phyloP scores from a whole-genome alignment of 495 filamentous ascomycete species.

The Polyplosphaeria fusca region DNA sequence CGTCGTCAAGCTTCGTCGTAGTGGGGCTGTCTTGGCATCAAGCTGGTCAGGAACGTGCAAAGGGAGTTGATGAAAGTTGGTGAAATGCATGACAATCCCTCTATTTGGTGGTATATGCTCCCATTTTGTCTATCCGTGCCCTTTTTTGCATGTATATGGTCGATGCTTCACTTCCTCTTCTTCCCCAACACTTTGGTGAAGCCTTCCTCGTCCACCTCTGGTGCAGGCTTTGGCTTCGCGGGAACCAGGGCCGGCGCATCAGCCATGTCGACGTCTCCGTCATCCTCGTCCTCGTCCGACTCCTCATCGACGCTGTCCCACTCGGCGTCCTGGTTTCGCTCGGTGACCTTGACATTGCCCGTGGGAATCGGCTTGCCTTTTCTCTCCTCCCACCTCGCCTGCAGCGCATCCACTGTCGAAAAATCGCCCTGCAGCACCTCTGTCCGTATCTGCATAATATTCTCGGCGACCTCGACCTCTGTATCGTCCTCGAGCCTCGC shows the following conservation, averaged over 20 bases:
- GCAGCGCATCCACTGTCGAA: constrained; percentile 63
- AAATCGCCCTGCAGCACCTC: constrained; percentile 65
- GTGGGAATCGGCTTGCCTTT: constrained; percentile 50
- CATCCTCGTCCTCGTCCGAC: constrained; percentile 53
- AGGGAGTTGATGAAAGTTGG: too few relatives aligned
- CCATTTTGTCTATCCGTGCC: too few relatives aligned
- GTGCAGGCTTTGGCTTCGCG: constrained; percentile 56
- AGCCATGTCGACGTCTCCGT: constrained; percentile 57
- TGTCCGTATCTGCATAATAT: constrained; percentile 64
- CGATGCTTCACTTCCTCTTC: constrained; percentile 53
- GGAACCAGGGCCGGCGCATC: constrained; percentile 61
- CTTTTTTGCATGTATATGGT: too few relatives aligned
- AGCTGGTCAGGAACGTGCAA: too few relatives aligned
- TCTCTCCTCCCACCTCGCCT: constrained; percentile 59
- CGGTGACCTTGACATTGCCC: constrained; percentile 41
- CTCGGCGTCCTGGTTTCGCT: constrained; percentile 47
- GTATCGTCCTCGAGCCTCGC: constrained; percentile 86
- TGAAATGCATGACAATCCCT: too few relatives aligned
- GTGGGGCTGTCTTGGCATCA: too few relatives aligned
- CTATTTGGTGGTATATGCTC: too few relatives aligned
- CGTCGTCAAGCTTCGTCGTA: too few relatives aligned
- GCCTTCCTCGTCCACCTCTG: constrained; percentile 88
- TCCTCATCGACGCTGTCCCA: constrained; percentile 58
- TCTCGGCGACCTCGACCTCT: constrained; percentile 66
- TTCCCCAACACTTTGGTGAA: constrained; percentile 85